Evolutionary conservation across 2,329 filamentous ascomycete species (phyloP).

Genomic region (Trichoderma atroviride): DNA sequence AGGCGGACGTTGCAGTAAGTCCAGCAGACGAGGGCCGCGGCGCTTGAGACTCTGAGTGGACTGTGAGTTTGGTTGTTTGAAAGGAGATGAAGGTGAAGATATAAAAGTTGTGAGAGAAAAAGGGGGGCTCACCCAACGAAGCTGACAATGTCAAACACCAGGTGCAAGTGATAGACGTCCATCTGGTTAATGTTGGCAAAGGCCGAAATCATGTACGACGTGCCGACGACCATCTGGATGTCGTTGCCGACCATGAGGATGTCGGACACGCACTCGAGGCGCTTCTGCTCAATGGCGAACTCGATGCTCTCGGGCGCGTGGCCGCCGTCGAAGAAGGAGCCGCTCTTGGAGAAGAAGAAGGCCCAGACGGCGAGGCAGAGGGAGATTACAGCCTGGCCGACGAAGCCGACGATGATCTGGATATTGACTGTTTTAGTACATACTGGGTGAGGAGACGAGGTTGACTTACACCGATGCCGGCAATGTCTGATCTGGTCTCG

Average conservation of each 20-base stretch:
- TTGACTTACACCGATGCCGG: slow-evolving; percentile 37
- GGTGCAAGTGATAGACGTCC: slow-evolving; percentile 39
- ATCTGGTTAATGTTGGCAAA: slow-evolving; percentile 34
- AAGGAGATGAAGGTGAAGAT: too few relatives aligned
- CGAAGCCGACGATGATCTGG: slow-evolving; percentile 40
- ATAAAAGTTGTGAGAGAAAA: too few relatives aligned
- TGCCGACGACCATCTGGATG: slow-evolving; percentile 38
- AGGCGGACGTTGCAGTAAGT: slow-evolving; percentile 34
- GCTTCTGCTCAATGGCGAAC: slow-evolving; percentile 36
- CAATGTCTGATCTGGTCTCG: slow-evolving; percentile 37
- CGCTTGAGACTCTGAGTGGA: slow-evolving; percentile 28
- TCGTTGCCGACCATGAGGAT: slow-evolving; percentile 42
- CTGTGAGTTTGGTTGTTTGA: too few relatives aligned
- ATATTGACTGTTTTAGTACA: neutral
- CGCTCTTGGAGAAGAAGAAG: slow-evolving; percentile 38
- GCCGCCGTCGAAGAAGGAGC: slow-evolving; percentile 35
- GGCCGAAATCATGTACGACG: slow-evolving; percentile 38
- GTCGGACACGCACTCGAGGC: slow-evolving; percentile 37
- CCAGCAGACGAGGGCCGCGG: slow-evolving; percentile 40
- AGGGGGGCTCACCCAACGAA: slow-evolving; percentile 36
- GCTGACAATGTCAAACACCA: slow-evolving; percentile 40
- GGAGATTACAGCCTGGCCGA: slow-evolving; percentile 33
- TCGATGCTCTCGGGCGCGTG: slow-evolving; percentile 36
- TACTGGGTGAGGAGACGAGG: neutral
- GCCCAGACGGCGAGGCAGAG: slow-evolving; percentile 37